Base-by-base conservation (phyloP, 139 green algal species). In the Coccomyxa sp. region DNA sequence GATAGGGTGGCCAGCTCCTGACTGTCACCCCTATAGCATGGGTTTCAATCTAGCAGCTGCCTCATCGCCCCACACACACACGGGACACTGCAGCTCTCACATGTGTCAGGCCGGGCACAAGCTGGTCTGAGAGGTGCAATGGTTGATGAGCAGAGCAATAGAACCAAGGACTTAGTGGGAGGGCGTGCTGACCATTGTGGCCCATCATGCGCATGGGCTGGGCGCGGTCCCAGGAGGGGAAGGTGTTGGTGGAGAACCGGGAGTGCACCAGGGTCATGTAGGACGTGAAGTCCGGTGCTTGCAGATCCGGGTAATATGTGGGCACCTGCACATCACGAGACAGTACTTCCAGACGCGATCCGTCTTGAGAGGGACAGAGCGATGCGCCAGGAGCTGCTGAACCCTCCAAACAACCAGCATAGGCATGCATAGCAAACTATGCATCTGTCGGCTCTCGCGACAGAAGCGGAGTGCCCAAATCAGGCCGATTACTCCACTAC, bases 241-340 rank as follows among this genome's bases (percentile, higher is more conserved):
- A 98, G 39, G 95, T 98, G 89, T 98, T 98, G 80, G 95, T 98
- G 74, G 90, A 97, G 89, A 98, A 98, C 80, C 95, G 93, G 3
- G 84, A 93, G 90, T 98, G 95, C 64, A 98, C 93, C 34, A 98
- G 83, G 31, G 93, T 91, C 94, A 98, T 93, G 88, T 96, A 97
- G 38, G 86, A 88, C 37, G 84, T 87, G 88, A 98, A 98, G 55
- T 87, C 74, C 55, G 89, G 79, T 69, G 80, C 36, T 78, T 91
- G 87, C 68, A 98, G 87, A 86, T 98, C 95, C 18, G 81, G 81
- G 83, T 90, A 98, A 89, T 98, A 98, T 31, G 70, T 33, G 12
- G 82, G 77, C 6, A 98, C 90, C 89, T 97, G 93, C 27, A 36
- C 27, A 35, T 2, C 2, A 64, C n/a, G n/a, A n/a, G n/a, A n/a